Evolutionary conservation across 345 rosid genomes (phyloP), one percentile per base, ranked within the genome.

Genomic region (Draba incana): DNA sequence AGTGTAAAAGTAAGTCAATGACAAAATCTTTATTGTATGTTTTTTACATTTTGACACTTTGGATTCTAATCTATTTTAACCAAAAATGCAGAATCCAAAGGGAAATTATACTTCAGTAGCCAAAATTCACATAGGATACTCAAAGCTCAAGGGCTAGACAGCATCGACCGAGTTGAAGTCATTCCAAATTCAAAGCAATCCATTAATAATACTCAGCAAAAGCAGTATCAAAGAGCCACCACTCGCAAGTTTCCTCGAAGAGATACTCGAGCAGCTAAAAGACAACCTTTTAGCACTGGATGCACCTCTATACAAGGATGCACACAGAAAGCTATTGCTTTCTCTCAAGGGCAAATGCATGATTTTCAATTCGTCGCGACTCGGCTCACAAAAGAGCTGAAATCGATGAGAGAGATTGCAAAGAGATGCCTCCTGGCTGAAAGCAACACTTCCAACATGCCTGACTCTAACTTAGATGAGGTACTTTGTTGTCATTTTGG

Each of bases 271-370:
- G 42, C 75, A 62, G 33, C 65, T 15, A 69, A 68, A 8, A 4
- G 15, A 41, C 70, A 31, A 42, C 63, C 75, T 44, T 57, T 80
- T 53, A 64, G 78, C 62, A 68, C 78, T 20, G 75, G 84, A 51
- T 50, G 77, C 78, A 37, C 71, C 64, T 78, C 90, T 28, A 46
- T 70, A 38, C 77, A 77, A 65, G 82, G 76, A 41, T 88, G 81
- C 77, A 75, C 96, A 60, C 81, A 84, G 79, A 88, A 78, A 70
- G 95, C 86, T 57, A 81, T 89, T 75, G 72, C 76, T 62, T 94
- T 91, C 82, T 84, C 95, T 5, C 89, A 86, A 81, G 76, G 82
- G 57, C 95, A 87, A 80, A 78, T 91, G 88, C 84, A 55, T 47
- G 97, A 85, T 72, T 73, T 84, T 50, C 85, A 82, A 57, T 70